Base-by-base conservation (phyloP, 495 filamentous ascomycete species). In the Paragyromitra xinjiangensis region DNA sequence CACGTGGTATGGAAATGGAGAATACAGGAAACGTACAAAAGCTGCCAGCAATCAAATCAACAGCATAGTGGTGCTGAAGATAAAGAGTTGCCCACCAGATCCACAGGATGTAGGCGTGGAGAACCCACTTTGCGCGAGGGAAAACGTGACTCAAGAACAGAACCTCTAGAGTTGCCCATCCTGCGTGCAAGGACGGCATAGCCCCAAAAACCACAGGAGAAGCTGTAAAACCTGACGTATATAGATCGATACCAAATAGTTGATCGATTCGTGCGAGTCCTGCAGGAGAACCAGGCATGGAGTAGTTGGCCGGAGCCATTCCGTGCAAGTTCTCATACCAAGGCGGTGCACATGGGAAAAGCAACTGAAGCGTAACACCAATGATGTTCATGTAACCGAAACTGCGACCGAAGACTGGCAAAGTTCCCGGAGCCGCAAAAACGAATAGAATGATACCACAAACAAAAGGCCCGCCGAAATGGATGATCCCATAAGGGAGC, bases 11-110 rank as follows among this genome's bases (percentile, higher is more conserved):
- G 24, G 22, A 29, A 4, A 56, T 29, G n/a, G 34, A 42, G 42
- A n/a, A 19, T 8, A 55, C 45, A 45, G 68, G 29, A n/a, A 44
- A 85, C 86, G 77, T 83, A 88, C 86, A 84, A 61, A 97, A 84
- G 84, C 91, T 92, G 70, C 95, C 95, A 64, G 90, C 93, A 64
- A 97, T 92, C 50, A 98, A 86, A 83, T 98, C 95, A 45, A 98
- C 92, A 63, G 94, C 95, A 82, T 98, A 98, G 84, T 98, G 95
- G 83, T 98, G 95, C 53, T 93, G 94, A 64, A 98, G 89, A 82
- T 98, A 83, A 92, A 98, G 96, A 69, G 95, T 98, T 16, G 94
- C 91, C 95, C 95, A 98, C 92, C 93, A 97, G 81, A 98, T 91
- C 95, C 95, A 98, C 71, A 92, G 86, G 8, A 90, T 91, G 83